A percentile compares a stretch with the other conserved stretches of the same genome.
phyloP scores from a whole-genome alignment of 352 stramenopile species.

The Pythium chondricola region DNA sequence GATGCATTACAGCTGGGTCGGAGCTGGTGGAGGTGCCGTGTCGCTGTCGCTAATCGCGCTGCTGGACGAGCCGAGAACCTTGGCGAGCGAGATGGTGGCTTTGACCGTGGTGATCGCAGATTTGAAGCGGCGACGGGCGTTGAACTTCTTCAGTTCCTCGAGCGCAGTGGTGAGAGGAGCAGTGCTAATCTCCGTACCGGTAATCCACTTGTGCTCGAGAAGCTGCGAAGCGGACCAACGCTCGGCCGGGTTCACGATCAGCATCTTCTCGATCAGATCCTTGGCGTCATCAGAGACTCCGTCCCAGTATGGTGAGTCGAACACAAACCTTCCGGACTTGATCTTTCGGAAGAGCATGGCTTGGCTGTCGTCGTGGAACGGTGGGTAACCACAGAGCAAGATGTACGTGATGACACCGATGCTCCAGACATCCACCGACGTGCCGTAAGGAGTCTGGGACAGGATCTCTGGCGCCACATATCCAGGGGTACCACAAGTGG shows the following conservation, averaged over 20 bases:
- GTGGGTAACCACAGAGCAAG: slow-evolving; percentile 74
- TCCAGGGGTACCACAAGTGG: slow-evolving; percentile 62
- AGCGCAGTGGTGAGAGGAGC: slow-evolving; percentile 84
- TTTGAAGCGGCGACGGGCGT: slow-evolving; percentile 92
- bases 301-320: slow-evolving; percentile 73
- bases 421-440: slow-evolving; percentile 83
- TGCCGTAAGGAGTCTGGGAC: slow-evolving; percentile 61
- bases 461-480: slow-evolving; percentile 83
- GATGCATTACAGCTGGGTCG: slow-evolving; percentile 4
- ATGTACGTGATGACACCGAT: slow-evolving; percentile 90
- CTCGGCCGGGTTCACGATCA: slow-evolving; percentile 79
- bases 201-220: slow-evolving; percentile 88
- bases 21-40: slow-evolving; percentile 25
- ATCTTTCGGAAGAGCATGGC: slow-evolving; percentile 75
- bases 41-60: slow-evolving; percentile 24
- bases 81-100: slow-evolving; percentile 72
- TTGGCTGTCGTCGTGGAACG: slow-evolving; percentile 91
- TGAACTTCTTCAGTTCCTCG: slow-evolving; percentile 88
- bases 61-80: slow-evolving; percentile 36
- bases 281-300: slow-evolving; percentile 62
- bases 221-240: slow-evolving; percentile 71
- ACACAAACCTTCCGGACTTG: slow-evolving; percentile 57
- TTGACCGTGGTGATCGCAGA: slow-evolving; percentile 89
- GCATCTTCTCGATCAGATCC: slow-evolving; percentile 86
- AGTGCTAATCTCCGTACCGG: slow-evolving; percentile 48